Conservation (phyloP, 345 rosid species). For the Arabidopsis thaliana region TAIR10.1 NC_003074.8:489001-489500, state of each 20-base stretch:
- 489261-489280: constrained; percentile 38
- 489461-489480: neutral
- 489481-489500: too few relatives aligned
- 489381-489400: neutral
- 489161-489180: neutral
- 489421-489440: too few relatives aligned
- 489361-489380: too few relatives aligned
- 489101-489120: neutral
- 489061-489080: neutral
- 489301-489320: neutral
- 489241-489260: constrained; percentile 28
- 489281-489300: neutral
- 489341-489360: neutral
- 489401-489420: too few relatives aligned
- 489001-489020: neutral
- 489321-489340: neutral
- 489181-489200: constrained; percentile 9
- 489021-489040: neutral
- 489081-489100: neutral
- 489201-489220: constrained; percentile 8
- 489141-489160: neutral
- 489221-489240: constrained; percentile 38
- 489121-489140: constrained; percentile 1
- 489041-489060: neutral
- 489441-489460: too few relatives aligned